Evolutionary conservation across 352 stramenopile species (phyloP).

Genomic region (Pilasporangium apinafurcum): DNA sequence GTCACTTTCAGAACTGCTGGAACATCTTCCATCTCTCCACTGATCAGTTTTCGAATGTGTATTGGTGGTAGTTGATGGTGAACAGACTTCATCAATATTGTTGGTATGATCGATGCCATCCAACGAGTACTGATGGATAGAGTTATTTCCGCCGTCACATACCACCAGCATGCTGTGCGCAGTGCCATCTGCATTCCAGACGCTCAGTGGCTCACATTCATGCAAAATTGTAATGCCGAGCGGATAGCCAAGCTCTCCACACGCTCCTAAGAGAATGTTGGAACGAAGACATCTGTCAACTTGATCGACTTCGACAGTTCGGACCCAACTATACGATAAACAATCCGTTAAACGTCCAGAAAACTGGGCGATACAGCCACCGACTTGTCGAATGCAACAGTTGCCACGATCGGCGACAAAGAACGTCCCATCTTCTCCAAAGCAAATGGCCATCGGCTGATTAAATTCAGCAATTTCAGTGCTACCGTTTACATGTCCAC

Average conservation of each 20-base stretch:
- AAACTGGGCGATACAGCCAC: conserved; percentile 11
- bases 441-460: conserved; percentile 27
- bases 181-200: neutral
- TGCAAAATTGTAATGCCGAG: conserved; percentile 4
- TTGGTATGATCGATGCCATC: neutral
- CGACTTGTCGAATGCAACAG: conserved; percentile 32
- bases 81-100: neutral
- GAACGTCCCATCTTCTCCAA: conserved; percentile 15
- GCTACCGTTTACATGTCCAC: conserved; percentile 24
- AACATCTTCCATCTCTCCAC: too few species aligned
- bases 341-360: conserved; percentile 2
- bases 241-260: conserved; percentile 5
- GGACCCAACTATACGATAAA: conserved; percentile 25
- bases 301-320: conserved; percentile 27
- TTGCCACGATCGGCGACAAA: conserved; percentile 42
- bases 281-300: neutral
- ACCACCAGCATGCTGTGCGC: conserved; percentile 9
- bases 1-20: too few species aligned
- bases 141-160: conserved; percentile 16
- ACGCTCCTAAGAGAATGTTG: neutral
- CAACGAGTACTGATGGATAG: conserved; percentile 9
- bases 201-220: neutral
- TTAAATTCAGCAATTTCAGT: conserved; percentile 25
- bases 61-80: too few species aligned
- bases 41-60: neutral